Base-by-base conservation (phyloP, 805 yeast species). In the Wickerhamomyces mucosus region DNA sequence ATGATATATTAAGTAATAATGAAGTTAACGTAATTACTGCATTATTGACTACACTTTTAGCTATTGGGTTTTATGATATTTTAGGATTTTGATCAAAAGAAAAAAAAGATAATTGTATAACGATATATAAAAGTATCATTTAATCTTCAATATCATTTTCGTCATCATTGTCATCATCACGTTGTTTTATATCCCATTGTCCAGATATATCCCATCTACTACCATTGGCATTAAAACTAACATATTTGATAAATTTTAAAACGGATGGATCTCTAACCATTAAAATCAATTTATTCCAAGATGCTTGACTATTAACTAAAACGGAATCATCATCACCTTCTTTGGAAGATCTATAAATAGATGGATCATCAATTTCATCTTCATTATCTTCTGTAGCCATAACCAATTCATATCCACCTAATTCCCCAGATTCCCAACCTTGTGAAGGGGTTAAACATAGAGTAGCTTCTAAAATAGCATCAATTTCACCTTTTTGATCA, bases 361-460 rank as follows among this genome's bases (percentile, higher is more conserved):
- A 95, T 8, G 96, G 95, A 50, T 86, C 96, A n/a, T 60, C 73
- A 16, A 61, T 69, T 10, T 60, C 70, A 18, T 62, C 63, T 15
- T 59, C 67, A 4, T 53, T 62, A 3, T 58, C 65, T 2, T 56
- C 65, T 2, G 58, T 64, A 27, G 71, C 72, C 94, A 92, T 83
- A 48, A 89, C 78, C 32, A 94, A 61, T 50, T 92, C 96, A 56
- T 94, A 92, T 2, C 96, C 99, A 22, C 99, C 99, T 29, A 67
- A 59, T 46, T 84, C 95, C n/a, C 94, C 94, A 21, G 72, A 63
- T 29, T 75, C 83, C 96, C 96, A 89, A 24, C 83, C 83, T 36
- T 61, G 58, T 3, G 80, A 68, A 1, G 96, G 95, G 0, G 97
- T 89, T 27, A 92, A 53, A 34, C 77, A 73, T 35, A 89, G 56